Percentiles rank a stretch among this genome's conserved stretches.
Conservation (phyloP, 352 stramenopile species). For the Blastocystis sp. region DNA sequence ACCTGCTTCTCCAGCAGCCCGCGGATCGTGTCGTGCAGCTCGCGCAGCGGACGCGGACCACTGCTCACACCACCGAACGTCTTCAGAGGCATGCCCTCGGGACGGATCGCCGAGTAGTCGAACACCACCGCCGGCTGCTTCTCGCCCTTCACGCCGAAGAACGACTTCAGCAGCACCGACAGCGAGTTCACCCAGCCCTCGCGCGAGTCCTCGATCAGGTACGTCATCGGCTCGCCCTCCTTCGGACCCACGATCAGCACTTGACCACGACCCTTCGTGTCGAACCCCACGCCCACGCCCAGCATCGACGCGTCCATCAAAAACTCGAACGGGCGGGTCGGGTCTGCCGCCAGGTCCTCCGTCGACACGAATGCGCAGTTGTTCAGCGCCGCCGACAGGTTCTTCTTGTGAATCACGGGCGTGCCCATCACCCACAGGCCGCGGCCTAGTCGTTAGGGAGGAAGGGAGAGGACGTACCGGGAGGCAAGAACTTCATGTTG, state of each 20-base stretch:
- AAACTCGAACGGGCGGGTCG: slow-evolving; percentile 69
- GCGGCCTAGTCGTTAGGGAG: slow-evolving; percentile 73
- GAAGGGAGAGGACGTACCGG: no score
- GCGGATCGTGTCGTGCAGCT: slow-evolving; percentile 74
- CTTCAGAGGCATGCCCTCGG: no score
- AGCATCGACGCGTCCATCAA: no score
- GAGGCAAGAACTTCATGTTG: slow-evolving; percentile 85
- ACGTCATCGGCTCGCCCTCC: no score
- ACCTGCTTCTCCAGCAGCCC: no score
- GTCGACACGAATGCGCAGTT: slow-evolving; percentile 73
- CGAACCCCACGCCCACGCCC: no score
- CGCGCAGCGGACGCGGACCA: slow-evolving; percentile 77
- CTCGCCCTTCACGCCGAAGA: slow-evolving; percentile 71
- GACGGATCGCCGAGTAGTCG: no score
- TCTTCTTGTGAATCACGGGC: slow-evolving; percentile 80
- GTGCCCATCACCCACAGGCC: slow-evolving; percentile 89
- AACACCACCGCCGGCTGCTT: no score
- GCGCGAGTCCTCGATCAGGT: no score
- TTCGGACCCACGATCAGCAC: no score
- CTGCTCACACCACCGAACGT: slow-evolving; percentile 69
- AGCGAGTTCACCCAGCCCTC: slow-evolving; percentile 74
- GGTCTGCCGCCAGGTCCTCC: slow-evolving; percentile 75
- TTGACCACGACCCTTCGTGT: no score
- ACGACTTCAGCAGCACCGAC: slow-evolving; percentile 79
- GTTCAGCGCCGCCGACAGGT: slow-evolving; percentile 79